These are phyloP conservation scores for Carex myosuroides DNA, from an alignment of 176 grass and related monocot genomes.

Conservation along the genomic window DNA sequence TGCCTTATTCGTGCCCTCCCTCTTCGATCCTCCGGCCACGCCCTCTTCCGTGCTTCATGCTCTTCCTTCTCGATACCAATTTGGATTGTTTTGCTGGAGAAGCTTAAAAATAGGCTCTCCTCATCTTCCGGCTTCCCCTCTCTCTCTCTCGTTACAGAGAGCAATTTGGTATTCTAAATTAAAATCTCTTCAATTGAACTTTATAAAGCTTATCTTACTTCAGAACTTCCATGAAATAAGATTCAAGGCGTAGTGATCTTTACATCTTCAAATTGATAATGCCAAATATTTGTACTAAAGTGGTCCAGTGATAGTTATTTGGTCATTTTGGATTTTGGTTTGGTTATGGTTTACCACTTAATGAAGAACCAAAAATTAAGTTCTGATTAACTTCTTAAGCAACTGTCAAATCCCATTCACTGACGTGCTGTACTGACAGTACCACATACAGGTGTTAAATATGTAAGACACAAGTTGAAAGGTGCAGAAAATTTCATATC, in stretches of 20 bases:
- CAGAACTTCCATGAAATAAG: not conserved
- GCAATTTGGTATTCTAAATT: constrained; percentile 58
- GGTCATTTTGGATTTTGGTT: not conserved
- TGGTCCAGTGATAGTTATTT: not conserved
- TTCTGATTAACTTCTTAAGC: not conserved
- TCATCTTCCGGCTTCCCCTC: too few species aligned
- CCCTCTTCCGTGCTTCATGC: too few species aligned
- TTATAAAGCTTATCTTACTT: not conserved
- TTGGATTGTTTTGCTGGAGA: too few species aligned
- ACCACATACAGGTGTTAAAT: too few species aligned
- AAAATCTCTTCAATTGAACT: not conserved
- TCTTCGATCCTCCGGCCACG: too few species aligned
- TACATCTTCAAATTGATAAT: not conserved
- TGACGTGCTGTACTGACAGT: not conserved
- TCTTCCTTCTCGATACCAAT: too few species aligned
- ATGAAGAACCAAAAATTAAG: not conserved
- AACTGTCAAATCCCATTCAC: not conserved
- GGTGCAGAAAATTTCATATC: too few species aligned
- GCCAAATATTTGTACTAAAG: not conserved
- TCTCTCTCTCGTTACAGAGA: constrained; percentile 41
- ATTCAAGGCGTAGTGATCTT: not conserved
- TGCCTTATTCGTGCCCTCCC: too few species aligned
- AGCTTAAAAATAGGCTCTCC: too few species aligned
- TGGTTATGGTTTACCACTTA: not conserved
- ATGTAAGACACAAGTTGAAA: too few species aligned